phyloP scores from a whole-genome alignment of 768 basidiomycete species.

The Paxillus involutus region DNA sequence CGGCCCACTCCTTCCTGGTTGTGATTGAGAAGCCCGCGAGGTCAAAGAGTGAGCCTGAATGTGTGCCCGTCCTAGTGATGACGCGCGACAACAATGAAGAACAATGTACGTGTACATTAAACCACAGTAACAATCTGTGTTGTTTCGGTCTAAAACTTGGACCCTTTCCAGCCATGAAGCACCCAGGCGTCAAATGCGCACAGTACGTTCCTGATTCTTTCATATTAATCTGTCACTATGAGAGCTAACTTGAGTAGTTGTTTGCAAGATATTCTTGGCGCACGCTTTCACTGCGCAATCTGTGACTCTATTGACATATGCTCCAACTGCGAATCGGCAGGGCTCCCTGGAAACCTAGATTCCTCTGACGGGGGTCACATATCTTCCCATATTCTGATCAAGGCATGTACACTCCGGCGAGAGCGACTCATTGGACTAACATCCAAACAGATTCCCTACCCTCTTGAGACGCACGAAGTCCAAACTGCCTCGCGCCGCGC shows the following conservation, averaged over 20 bases:
- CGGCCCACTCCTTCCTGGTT: constrained; percentile 80
- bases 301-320: constrained; percentile 87
- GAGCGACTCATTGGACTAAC: neutral
- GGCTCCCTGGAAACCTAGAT: constrained; percentile 80
- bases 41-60: constrained; percentile 41
- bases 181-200: constrained; percentile 81
- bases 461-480: constrained; percentile 71
- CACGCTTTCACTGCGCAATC: constrained; percentile 89
- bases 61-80: constrained; percentile 13
- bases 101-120: constrained; percentile 46
- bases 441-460: constrained; percentile 73
- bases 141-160: constrained; percentile 2
- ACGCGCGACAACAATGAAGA: constrained; percentile 51
- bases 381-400: constrained; percentile 92
- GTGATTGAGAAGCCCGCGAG: constrained; percentile 64
- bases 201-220: constrained; percentile 55
- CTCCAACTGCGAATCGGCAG: constrained; percentile 83
- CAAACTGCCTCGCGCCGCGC: constrained; percentile 76
- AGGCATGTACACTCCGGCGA: constrained; percentile 48
- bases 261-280: constrained; percentile 85
- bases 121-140: neutral
- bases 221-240: neutral
- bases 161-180: constrained; percentile 57
- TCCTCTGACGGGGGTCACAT: constrained; percentile 75
- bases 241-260: constrained; percentile 52